Conservation (phyloP, 345 rosid species). For the Euphorbia lathyris region DNA sequence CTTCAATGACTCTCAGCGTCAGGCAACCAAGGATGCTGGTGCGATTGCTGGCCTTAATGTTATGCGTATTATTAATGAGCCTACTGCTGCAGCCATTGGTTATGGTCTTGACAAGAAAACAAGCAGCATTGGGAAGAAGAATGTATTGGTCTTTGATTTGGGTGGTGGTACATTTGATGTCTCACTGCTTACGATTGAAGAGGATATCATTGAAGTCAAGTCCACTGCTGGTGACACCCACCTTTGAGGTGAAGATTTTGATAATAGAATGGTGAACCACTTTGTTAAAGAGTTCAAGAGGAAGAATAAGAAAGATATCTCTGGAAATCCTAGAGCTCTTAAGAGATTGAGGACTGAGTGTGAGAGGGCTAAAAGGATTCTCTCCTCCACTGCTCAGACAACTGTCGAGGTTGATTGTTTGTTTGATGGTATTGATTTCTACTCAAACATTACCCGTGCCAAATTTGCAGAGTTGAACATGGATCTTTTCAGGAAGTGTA, state of each 20-base stretch:
- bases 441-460: constrained; percentile 34
- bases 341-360: constrained; percentile 38
- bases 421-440: constrained; percentile 35
- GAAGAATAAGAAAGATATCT: constrained; percentile 34
- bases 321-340: constrained; percentile 29
- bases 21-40: constrained; percentile 23
- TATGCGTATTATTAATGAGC: constrained; percentile 19
- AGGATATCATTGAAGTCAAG: constrained; percentile 14
- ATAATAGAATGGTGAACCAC: constrained; percentile 35
- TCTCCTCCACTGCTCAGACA: constrained; percentile 40
- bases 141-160: constrained; percentile 17
- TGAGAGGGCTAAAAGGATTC: constrained; percentile 38
- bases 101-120: constrained; percentile 20
- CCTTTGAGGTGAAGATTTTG: constrained; percentile 16
- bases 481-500: constrained; percentile 35
- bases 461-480: constrained; percentile 38
- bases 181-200: constrained; percentile 11
- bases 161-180: constrained; percentile 23
- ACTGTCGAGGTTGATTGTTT: constrained; percentile 40
- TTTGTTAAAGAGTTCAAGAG: constrained; percentile 40
- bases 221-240: constrained; percentile 21
- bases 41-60: constrained; percentile 18
- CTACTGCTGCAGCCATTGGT: constrained; percentile 20
- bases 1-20: constrained; percentile 21
- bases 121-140: constrained; percentile 12